Conservation (phyloP, 768 basidiomycete species). For the Naematelia aurantialba region DNA sequence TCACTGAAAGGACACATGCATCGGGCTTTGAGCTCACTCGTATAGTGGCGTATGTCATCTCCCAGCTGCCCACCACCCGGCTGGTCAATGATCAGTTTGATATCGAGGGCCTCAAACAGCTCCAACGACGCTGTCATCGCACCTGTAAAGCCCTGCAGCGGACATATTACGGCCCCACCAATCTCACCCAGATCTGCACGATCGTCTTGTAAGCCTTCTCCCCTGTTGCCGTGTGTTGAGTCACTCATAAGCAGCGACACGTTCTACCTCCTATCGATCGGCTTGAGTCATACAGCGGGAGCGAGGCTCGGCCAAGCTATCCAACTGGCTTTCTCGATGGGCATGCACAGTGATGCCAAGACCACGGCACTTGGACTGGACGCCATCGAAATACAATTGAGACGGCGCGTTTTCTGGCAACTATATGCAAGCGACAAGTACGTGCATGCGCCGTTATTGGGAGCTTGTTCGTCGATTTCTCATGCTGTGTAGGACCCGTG, state of each 20-base stretch:
- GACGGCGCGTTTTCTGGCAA: conserved; percentile 45
- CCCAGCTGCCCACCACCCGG: conserved; percentile 37
- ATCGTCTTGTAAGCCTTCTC: conserved; percentile 38
- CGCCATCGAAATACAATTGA: conserved; percentile 37
- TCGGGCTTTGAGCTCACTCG: neutral
- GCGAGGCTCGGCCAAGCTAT: conserved; percentile 41
- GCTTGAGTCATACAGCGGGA: conserved; percentile 38
- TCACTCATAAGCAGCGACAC: conserved; percentile 28
- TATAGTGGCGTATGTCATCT: conserved; percentile 45
- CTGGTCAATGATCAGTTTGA: conserved; percentile 40
- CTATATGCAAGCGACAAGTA: conserved; percentile 44
- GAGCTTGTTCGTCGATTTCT: neutral
- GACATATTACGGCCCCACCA: conserved; percentile 41
- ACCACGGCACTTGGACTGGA: conserved; percentile 34
- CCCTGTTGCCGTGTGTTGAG: neutral
- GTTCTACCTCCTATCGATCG: conserved; percentile 44
- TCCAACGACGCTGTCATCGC: conserved; percentile 40
- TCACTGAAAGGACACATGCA: neutral
- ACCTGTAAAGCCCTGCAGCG: conserved; percentile 36
- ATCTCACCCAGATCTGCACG: conserved; percentile 39
- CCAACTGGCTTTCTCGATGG: conserved; percentile 42
- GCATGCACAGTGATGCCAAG: conserved; percentile 37
- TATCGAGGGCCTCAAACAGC: conserved; percentile 38
- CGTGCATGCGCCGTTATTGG: conserved; percentile 4
- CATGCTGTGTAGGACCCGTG: conserved; percentile 26